phyloP scores from a whole-genome alignment of 75 land plant species.

The Pinus tabuliformis region DNA sequence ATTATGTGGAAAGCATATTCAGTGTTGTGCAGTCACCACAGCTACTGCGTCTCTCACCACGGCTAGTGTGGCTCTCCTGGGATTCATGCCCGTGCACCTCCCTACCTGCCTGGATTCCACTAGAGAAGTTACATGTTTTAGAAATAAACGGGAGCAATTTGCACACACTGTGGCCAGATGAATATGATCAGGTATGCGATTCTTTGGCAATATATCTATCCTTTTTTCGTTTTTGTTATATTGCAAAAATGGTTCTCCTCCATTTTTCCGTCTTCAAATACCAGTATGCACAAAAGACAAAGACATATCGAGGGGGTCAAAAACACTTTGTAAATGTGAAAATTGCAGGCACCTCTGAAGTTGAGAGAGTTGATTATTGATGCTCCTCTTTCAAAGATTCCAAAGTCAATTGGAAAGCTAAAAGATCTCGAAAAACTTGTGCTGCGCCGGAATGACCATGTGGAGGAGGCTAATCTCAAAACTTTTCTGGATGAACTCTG shows the following conservation, averaged over 20 bases:
- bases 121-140: background rate
- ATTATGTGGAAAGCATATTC: background rate
- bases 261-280: too few relatives aligned
- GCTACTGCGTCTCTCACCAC: background rate
- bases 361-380: background rate
- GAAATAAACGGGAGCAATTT: background rate
- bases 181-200: too few relatives aligned
- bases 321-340: background rate
- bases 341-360: background rate
- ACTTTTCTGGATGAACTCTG: slow-evolving; percentile 4
- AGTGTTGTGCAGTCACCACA: background rate
- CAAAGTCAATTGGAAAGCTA: background rate
- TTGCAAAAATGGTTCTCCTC: too few relatives aligned
- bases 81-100: background rate
- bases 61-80: background rate
- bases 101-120: background rate
- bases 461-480: background rate
- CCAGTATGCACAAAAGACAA: too few relatives aligned
- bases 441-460: background rate
- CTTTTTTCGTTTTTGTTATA: background rate
- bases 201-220: too few relatives aligned
- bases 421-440: background rate
- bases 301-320: too few relatives aligned
- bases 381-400: background rate
- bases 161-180: background rate